Base-by-base conservation (phyloP, 768 basidiomycete species). In the Coprinopsis strossmayeri region DNA sequence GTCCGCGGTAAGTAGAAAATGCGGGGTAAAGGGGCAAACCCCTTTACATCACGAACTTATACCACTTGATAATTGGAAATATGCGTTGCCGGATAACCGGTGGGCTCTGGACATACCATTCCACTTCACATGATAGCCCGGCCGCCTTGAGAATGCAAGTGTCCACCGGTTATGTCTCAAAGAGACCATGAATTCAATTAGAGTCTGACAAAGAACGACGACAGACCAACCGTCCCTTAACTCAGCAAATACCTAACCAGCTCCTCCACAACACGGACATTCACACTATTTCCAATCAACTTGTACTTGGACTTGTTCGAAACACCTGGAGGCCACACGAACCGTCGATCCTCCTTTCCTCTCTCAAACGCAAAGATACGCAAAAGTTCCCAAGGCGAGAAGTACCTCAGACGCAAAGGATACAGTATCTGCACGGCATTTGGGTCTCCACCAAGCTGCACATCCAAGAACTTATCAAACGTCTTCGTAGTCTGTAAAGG, bases 271-370 rank as follows among this genome's bases (percentile, higher is more conserved):
- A 90, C 87, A 48, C 69, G 69, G 5, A 90, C 85, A 61, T 91
- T 91, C 5, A 91, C 80, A 49, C 87, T 89, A 61, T 91, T 91
- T 15, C 89, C 89, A 47, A 91, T 82, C 24, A 90, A 67, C 40
- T 79, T 74, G 54, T 91, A 90, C 59, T 80, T 82, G 9, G 83
- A 78, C 63, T 86, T 89, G 1, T 59, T 73, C 2, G 84, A 80
- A 9, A 87, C 63, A 1, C 60, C 60, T 5, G 61, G 55, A 3
- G 87, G 87, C 86, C 87, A 91, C n/a, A 61, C 48, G 55, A 89
- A 85, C 15, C 7, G 50, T 27, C 41, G 26, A 3, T 44, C 34
- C 10, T 52, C 45, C 17, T 50, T 40, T n/a, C 28, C 35, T 20
- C 61, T 55, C 7, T 71, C 68, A 52, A 90, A 84, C 47, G 73